Evolutionary conservation across 176 grass and related monocot genomes (phyloP), one percentile per base, ranked within the genome.

Genomic region (Oryza rufipogon): DNA sequence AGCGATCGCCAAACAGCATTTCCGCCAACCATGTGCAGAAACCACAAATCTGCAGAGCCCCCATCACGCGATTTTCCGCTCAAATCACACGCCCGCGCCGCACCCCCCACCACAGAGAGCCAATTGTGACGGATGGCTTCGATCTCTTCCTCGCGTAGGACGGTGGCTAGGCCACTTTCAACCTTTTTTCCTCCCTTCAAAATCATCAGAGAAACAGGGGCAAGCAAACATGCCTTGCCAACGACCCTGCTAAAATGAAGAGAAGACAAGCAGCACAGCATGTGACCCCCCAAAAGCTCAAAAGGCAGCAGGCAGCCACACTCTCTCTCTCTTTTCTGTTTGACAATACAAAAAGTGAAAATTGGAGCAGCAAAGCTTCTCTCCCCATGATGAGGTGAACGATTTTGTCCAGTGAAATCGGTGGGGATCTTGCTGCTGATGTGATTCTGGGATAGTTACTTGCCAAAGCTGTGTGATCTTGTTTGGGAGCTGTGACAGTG

Each of bases 341-440:
- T 48, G 75, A 49, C 34, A 73, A 86, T 73, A 26, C 66, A 6
- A 22, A 77, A 58, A 64, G 46, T 1, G 2, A 3, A 32, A 30
- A 63, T 3, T 63, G 6, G 2, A 44, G 0, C 63, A 58, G 22
- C 15, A 22, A 5, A 26, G 13, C 58, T 46, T 47, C 26, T 34
- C 1, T 23, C 32, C 45, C 11, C 32, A 33, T 19, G 78, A 39
- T 23, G 76, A 11, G 16, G 7, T 20, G 26, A 80, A n/a, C 30
- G 7, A 11, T 44, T 41, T 25, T 66, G 32, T 20, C 39, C 2
- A 10, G 19, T 12, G 1, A 22, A 41, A 44, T 56, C 65, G 22
- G 71, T 79, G 49, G 74, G 26, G 48, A 60, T 77, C 48, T 58
- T 41, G 67, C 34, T 61, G 56, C 56, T n/a, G 54, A 6, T 54